Conservation (phyloP, 495 filamentous ascomycete species). For the Neurospora sp. region DNA sequence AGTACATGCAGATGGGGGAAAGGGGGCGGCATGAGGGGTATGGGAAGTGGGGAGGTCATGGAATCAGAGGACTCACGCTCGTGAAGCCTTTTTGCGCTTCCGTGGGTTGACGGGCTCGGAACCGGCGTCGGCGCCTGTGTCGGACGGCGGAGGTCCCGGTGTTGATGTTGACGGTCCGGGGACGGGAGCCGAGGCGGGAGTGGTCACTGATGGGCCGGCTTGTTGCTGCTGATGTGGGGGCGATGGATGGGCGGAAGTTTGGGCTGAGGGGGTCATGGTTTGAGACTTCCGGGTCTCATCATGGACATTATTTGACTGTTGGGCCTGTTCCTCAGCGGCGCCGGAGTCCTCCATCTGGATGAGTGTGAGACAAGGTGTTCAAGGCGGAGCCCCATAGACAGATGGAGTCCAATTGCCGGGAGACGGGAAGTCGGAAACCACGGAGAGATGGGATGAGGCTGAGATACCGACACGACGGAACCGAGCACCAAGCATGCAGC, state of each 20-base stretch:
- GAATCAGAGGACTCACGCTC: conserved; percentile 16
- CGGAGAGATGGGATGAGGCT: not conserved
- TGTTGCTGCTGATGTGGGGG: not conserved
- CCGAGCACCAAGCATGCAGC: not conserved
- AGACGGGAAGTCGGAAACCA: not conserved
- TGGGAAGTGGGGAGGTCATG: not conserved
- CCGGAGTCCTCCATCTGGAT: not conserved
- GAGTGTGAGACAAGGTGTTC: not conserved
- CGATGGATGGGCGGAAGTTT: not conserved
- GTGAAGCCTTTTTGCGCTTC: conserved; percentile 29
- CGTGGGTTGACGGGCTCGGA: conserved; percentile 25
- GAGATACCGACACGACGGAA: not conserved
- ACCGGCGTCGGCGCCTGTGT: conserved; percentile 17
- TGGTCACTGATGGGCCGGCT: not conserved
- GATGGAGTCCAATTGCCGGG: not conserved
- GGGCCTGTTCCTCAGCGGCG: not conserved
- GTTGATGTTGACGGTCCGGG: conserved; percentile 1
- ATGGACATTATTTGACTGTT: not conserved
- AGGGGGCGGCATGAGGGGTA: not conserved
- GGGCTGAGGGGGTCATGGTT: not conserved
- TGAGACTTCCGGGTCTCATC: not conserved
- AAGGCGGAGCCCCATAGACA: not conserved
- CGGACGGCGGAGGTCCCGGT: conserved; percentile 10
- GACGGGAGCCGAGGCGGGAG: not conserved
- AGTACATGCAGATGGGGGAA: not conserved